phyloP scores from a whole-genome alignment of 371 early-diverging fungal genomes.

The Basidiobolus meristosporus region DNA sequence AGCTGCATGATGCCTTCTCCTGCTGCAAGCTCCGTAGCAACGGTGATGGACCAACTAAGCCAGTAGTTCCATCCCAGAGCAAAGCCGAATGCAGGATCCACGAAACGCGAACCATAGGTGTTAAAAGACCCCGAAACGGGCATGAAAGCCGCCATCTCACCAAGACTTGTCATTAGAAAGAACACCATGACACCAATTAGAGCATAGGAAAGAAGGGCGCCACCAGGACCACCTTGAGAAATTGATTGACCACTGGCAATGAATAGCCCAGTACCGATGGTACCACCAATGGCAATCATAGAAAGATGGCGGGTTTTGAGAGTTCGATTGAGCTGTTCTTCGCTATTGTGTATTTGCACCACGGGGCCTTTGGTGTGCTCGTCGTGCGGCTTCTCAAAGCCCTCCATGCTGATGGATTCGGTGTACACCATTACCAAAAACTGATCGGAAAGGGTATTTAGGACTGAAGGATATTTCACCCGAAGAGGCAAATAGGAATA shows the following conservation, averaged over 20 bases:
- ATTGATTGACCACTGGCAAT: slow-evolving; percentile 64
- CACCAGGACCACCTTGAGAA: slow-evolving; percentile 62
- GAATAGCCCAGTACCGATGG: slow-evolving; percentile 76
- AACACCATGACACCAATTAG: slow-evolving; percentile 63
- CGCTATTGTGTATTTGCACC: background rate
- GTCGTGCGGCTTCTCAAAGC: no score
- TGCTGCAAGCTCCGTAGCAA: slow-evolving; percentile 55
- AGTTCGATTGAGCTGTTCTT: slow-evolving; percentile 17
- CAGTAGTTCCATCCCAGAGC: slow-evolving; percentile 66
- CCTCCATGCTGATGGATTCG: no score
- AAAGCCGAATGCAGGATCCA: slow-evolving; percentile 69
- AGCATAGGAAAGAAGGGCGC: slow-evolving; percentile 50
- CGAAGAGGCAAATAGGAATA: no score
- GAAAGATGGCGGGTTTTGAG: slow-evolving; percentile 48
- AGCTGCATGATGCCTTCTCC: slow-evolving; percentile 36
- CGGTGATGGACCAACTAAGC: slow-evolving; percentile 66
- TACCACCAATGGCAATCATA: slow-evolving; percentile 71
- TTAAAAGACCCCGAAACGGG: slow-evolving; percentile 77
- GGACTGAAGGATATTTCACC: no score
- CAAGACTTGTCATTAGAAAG: slow-evolving; percentile 61
- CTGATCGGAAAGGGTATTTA: no score
- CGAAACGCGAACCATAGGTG: slow-evolving; percentile 58
- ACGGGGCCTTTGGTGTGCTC: no score
- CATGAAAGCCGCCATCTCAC: slow-evolving; percentile 74
- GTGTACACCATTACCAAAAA: no score